These are phyloP conservation scores for Camillea tinctor DNA, from an alignment of 2,329 filamentous ascomycete genomes.

Conservation along the genomic window DNA sequence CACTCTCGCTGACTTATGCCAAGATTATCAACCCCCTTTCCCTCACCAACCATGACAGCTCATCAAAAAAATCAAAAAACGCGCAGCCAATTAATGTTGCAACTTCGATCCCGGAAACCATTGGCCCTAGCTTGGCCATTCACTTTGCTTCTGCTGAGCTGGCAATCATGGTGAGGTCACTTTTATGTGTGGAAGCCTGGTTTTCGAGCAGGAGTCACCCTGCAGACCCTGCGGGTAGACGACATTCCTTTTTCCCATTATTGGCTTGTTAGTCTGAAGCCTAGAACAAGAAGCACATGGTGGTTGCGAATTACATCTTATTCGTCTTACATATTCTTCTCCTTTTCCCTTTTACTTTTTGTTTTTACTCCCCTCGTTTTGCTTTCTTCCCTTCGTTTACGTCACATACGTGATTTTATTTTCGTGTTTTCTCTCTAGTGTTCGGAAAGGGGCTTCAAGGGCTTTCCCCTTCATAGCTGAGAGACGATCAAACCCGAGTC, in stretches of 20 bases:
- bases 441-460: neutral
- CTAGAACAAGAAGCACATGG: neutral
- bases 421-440: neutral
- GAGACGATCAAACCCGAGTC: neutral
- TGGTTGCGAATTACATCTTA: neutral
- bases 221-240: conserved; percentile 2
- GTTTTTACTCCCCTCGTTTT: no score
- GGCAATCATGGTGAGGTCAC: conserved; percentile 20
- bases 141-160: conserved; percentile 23
- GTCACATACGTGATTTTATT: no score
- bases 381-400: no score
- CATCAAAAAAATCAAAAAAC: no score
- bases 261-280: conserved; percentile 11
- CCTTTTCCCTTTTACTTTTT: no score
- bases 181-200: conserved; percentile 17
- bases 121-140: conserved; percentile 17
- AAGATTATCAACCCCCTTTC: conserved; percentile 7
- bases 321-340: neutral
- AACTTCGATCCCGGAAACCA: conserved; percentile 11
- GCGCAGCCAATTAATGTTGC: conserved; percentile 17
- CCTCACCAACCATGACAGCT: conserved; percentile 14
- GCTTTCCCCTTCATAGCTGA: no score
- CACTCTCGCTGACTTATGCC: neutral
- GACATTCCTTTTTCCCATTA: conserved; percentile 15
- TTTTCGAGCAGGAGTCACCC: conserved; percentile 10